phyloP scores from a whole-genome alignment of 2,329 filamentous ascomycete genomes.

The Cladophialophora exuberans region DNA sequence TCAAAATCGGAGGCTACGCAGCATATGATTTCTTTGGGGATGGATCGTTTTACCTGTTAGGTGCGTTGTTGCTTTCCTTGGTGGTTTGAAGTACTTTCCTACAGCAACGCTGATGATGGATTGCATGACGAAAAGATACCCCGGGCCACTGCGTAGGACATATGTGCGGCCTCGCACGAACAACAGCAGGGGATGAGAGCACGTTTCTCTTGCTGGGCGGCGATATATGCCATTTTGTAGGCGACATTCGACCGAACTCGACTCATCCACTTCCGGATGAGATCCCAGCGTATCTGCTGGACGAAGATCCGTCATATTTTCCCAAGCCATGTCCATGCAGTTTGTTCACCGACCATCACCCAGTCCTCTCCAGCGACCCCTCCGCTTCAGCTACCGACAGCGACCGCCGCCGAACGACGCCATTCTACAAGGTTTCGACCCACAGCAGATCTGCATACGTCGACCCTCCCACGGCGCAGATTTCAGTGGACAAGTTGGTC shows the following conservation, averaged over 20 bases:
- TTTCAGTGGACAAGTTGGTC: slow-evolving; percentile 34
- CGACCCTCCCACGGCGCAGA: slow-evolving; percentile 33
- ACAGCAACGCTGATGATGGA: background rate
- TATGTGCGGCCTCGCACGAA: slow-evolving; percentile 53
- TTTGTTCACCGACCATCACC: slow-evolving; percentile 34
- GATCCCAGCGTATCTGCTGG: slow-evolving; percentile 9
- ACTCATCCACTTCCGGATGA: slow-evolving; percentile 34
- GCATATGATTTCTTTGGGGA: slow-evolving; percentile 49
- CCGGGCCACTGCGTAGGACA: slow-evolving; percentile 55
- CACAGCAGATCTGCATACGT: slow-evolving; percentile 17
- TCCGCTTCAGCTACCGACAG: slow-evolving; percentile 10
- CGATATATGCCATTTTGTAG: slow-evolving; percentile 51
- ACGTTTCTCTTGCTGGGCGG: slow-evolving; percentile 45
- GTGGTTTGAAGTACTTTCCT: background rate
- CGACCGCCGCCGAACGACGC: too few species aligned
- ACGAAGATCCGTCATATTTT: slow-evolving; percentile 12
- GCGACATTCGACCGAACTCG: slow-evolving; percentile 37
- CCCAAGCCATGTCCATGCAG: slow-evolving; percentile 33
- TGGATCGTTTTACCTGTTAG: slow-evolving; percentile 47
- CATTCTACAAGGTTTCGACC: slow-evolving; percentile 34
- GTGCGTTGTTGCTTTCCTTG: slow-evolving; percentile 35
- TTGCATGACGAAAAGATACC: slow-evolving; percentile 35
- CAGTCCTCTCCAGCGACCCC: slow-evolving; percentile 10
- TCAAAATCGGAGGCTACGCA: slow-evolving; percentile 43
- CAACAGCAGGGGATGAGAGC: slow-evolving; percentile 42